Base-by-base conservation (phyloP, 495 filamentous ascomycete species). In the Cladorrhinum samala region DNA sequence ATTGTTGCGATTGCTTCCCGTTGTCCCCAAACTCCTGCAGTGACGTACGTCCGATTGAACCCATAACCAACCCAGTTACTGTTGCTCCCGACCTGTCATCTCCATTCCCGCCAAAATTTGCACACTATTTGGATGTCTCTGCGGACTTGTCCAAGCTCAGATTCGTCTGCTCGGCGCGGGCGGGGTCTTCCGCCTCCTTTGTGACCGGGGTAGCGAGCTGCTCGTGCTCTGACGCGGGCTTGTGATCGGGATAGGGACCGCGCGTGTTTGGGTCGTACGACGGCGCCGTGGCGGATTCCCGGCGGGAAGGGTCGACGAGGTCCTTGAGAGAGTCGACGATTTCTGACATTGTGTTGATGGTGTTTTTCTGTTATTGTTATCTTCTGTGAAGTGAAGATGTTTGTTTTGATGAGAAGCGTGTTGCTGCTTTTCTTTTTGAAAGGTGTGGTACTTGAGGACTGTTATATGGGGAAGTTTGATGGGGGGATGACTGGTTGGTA, bases 271-370 rank as follows among this genome's bases (percentile, higher is more conserved):
- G 40, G 39, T 66, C 57, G 45, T 67, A 65, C 38, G 52, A 55
- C 40, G 53, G 50, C 9, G 8, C 25, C 1, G 64, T 67, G 9
- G 64, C 62, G 18, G 56, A 30, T 14, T 64, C 54, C n/a, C 59
- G 64, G 49, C 60, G 50, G 9, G 49, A 47, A 7, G 64, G 59
- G 52, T 55, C 56, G 48, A 65, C 11, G 11, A 53, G 57, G 33
- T 65, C 62, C 27, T 62, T 67, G 52, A 64, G 39, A 52, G 56
- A 44, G n/a, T 52, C 51, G 46, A 65, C 6, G 27, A 67, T 60
- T 9, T 61, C 62, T 6, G 64, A 67, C 64, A 67, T 66, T 41
- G 2, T 64, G 46, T 49, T 17, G 18, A 13, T 11, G 4, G 23
- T 23, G 21, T 36, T 18, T 18, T 30, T 16, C 23, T 24, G 23